Base-by-base conservation (phyloP, 2,329 filamentous ascomycete species). In the Paecilomyces formosus region DNA sequence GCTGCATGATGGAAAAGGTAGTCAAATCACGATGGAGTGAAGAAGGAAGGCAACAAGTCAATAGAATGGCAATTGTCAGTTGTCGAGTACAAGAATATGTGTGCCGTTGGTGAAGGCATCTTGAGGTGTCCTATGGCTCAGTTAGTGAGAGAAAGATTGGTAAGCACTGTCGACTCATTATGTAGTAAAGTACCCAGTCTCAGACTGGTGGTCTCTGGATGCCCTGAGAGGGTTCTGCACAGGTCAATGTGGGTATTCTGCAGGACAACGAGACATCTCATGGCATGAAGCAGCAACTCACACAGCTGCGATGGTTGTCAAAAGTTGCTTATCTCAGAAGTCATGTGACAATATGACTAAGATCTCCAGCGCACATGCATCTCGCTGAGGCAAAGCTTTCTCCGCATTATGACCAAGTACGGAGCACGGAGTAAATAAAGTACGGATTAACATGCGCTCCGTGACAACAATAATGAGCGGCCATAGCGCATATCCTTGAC, bases 211-310 rank as follows among this genome's bases (percentile, higher is more conserved):
- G n/a, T 9, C 1, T 45, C n/a, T 8, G 5, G 39, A 45, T 45
- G 39, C 8, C 13, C 39, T 21, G 39, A 45, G 39, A 45, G 39
- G 39, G 39, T 45, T 9, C 39, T 45, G 39, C n/a, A 45, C 5
- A 45, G 18, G 18, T 62, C 60, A 18, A 62, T 60, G 3, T 62
- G 30, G n/a, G 59, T 63, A 35, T 64, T 26, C 9, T 63, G 45
- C 26, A 53, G 54, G 39, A 18, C 18, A 45, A 45, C 7, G 39
- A 15, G 39, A 18, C n/a, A 45, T 45, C 39, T 45, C 15, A 45
- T 45, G 39, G 15, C 39, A 18, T 45, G 39, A 45, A 45, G 39
- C n/a, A 18, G 39, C n/a, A 45, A 45, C 39, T 45, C 39, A 18
- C 18, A 6, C 15, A 45, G 13, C 39, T 45, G 39, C 7, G 39